Percentiles rank a stretch among this genome's conserved stretches.
phyloP scores from a whole-genome alignment of 768 basidiomycete genomes.

The Boletus fagicola region DNA sequence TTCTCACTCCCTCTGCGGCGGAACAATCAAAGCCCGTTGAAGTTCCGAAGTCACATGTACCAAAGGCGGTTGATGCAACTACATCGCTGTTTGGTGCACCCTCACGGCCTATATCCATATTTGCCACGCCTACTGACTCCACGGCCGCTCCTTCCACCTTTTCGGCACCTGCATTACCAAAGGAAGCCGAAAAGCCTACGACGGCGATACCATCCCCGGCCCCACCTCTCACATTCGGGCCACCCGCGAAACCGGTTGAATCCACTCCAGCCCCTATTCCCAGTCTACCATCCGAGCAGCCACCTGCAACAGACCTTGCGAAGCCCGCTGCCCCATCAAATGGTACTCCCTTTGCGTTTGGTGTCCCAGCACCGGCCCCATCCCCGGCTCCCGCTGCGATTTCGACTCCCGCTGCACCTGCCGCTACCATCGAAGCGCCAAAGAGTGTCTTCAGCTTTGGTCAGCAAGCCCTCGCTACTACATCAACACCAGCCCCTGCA shows the following conservation, averaged over 20 bases:
- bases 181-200: slow-evolving; percentile 19
- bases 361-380: slow-evolving; percentile 16
- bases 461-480: slow-evolving; percentile 13
- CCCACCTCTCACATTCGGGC: slow-evolving; percentile 32
- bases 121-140: slow-evolving; percentile 5
- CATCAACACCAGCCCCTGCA: slow-evolving; percentile 8
- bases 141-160: slow-evolving; percentile 6
- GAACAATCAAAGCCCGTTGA: slow-evolving; percentile 10
- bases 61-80: slow-evolving; percentile 10
- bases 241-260: slow-evolving; percentile 23
- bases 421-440: slow-evolving; percentile 26
- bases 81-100: slow-evolving; percentile 12
- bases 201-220: slow-evolving; percentile 5
- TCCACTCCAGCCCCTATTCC: slow-evolving; percentile 9
- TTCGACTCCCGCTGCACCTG: slow-evolving; percentile 11
- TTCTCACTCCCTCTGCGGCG: slow-evolving; percentile 22
- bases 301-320: slow-evolving; percentile 2
- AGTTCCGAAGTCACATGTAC: not conserved
- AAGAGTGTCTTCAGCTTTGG: slow-evolving; percentile 37
- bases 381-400: not conserved
- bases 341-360: slow-evolving; percentile 29
- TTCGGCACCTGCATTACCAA: slow-evolving; percentile 10
- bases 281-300: slow-evolving; percentile 11
- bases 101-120: slow-evolving; percentile 6
- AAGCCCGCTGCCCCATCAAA: slow-evolving; percentile 9